These are phyloP conservation scores for Penicillium janthinellum DNA, from an alignment of 2,329 filamentous ascomycete species.

Conservation along the genomic window DNA sequence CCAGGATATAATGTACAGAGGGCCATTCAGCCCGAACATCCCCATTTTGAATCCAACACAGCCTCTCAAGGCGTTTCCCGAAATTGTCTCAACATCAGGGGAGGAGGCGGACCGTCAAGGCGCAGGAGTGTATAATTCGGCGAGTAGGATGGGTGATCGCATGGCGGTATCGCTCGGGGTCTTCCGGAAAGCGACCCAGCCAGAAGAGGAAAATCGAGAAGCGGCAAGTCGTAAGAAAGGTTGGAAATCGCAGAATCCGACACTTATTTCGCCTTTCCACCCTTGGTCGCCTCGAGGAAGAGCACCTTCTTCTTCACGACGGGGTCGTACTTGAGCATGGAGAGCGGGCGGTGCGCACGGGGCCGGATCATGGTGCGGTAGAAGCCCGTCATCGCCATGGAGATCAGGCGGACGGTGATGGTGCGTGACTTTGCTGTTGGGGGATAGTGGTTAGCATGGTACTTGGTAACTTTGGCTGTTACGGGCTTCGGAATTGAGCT, in stretches of 20 bases:
- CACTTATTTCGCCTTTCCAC: slow-evolving; percentile 55
- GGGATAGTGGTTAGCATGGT: slow-evolving; percentile 13
- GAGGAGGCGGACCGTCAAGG: not conserved
- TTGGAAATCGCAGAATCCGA: not conserved
- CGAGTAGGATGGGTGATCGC: not conserved
- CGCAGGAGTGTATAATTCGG: not conserved
- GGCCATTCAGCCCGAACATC: slow-evolving; percentile 11
- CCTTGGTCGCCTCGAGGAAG: slow-evolving; percentile 90
- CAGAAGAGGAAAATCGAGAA: not conserved
- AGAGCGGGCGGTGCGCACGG: slow-evolving; percentile 77
- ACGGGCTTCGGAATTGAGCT: not conserved
- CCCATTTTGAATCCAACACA: not conserved
- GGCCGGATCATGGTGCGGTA: slow-evolving; percentile 90
- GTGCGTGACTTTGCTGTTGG: slow-evolving; percentile 81
- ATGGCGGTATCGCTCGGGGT: not conserved
- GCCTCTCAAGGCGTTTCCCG: not conserved
- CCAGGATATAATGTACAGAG: slow-evolving; percentile 30
- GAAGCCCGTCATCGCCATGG: slow-evolving; percentile 98
- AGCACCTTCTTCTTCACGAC: slow-evolving; percentile 95
- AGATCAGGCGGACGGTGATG: slow-evolving; percentile 89
- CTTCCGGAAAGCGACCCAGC: not conserved
- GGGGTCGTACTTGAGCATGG: slow-evolving; percentile 98
- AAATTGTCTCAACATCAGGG: not conserved
- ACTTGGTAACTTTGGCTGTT: not conserved
- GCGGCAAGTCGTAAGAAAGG: not conserved